Conservation (phyloP, 2,329 filamentous ascomycete genomes). For the Immersiporthe knoxdaviesiana region DNA sequence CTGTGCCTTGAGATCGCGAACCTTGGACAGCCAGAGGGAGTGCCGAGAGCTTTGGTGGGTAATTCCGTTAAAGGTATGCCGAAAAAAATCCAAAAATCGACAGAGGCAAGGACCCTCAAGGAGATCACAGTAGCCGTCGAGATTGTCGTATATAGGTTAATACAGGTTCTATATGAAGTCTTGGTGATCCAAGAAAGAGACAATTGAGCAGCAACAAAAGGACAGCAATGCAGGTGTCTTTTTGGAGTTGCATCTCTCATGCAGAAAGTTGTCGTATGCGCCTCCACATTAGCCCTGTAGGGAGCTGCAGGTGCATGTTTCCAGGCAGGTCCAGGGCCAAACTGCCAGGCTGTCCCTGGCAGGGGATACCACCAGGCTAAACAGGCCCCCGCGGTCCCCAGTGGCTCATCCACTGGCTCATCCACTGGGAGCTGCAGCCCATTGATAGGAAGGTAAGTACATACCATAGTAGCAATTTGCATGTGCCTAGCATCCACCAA, state of each 20-base stretch:
- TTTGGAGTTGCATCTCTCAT: background rate
- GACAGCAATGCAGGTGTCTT: constrained; percentile 12
- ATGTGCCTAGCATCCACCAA: background rate
- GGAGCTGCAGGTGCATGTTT: background rate
- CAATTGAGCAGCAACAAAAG: constrained; percentile 12
- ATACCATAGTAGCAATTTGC: too few species aligned
- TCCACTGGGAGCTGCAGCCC: background rate
- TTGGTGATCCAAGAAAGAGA: background rate
- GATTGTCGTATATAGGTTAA: background rate
- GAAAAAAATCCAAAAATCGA: background rate
- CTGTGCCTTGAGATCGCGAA: background rate
- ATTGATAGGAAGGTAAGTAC: too few species aligned
- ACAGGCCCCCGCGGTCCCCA: background rate
- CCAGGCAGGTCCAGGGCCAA: background rate
- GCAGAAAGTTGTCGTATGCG: background rate
- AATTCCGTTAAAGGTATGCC: background rate
- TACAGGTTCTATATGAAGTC: constrained; percentile 4
- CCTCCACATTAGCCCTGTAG: background rate
- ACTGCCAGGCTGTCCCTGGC: constrained; percentile 13
- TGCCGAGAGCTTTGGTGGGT: constrained; percentile 16
- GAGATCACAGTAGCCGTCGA: background rate
- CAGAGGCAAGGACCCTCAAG: background rate
- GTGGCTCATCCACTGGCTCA: background rate
- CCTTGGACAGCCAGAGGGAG: constrained; percentile 12
- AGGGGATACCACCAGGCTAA: background rate